These are phyloP conservation scores for Rachicladosporium sp. DNA, from an alignment of 2,329 filamentous ascomycete genomes.

Conservation along the genomic window DNA sequence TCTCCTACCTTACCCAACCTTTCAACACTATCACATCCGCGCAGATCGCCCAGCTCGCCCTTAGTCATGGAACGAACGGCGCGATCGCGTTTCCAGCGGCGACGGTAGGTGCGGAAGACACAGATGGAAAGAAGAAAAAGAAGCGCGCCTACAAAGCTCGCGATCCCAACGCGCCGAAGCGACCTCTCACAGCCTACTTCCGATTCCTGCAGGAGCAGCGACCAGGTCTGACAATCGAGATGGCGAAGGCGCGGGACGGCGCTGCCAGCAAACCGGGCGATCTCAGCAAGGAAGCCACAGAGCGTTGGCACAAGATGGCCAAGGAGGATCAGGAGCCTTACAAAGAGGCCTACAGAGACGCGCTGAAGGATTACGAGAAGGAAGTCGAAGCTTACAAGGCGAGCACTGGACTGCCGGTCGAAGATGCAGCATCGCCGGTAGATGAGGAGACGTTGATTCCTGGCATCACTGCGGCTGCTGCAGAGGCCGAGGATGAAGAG, in stretches of 20 bases:
- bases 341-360: slow-evolving; percentile 45
- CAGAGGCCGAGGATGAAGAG: slow-evolving; percentile 12
- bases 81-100: slow-evolving; percentile 7
- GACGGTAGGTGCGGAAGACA: neutral
- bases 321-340: slow-evolving; percentile 59
- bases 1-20: slow-evolving; percentile 18
- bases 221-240: slow-evolving; percentile 55
- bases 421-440: slow-evolving; percentile 20
- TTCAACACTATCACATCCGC: slow-evolving; percentile 16
- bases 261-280: slow-evolving; percentile 58
- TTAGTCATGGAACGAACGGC: slow-evolving; percentile 9
- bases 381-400: slow-evolving; percentile 46
- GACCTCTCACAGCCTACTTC: slow-evolving; percentile 88
- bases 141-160: slow-evolving; percentile 36
- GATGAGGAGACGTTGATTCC: slow-evolving; percentile 24
- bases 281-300: slow-evolving; percentile 76
- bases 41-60: slow-evolving; percentile 14
- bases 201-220: slow-evolving; percentile 85
- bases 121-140: slow-evolving; percentile 8
- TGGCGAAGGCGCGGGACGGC: slow-evolving; percentile 53
- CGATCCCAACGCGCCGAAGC: slow-evolving; percentile 90
- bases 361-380: slow-evolving; percentile 44
- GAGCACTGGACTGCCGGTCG: slow-evolving; percentile 21
- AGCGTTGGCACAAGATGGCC: slow-evolving; percentile 70
- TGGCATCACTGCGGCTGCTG: slow-evolving; percentile 23